Conservation (phyloP, 257 asterid species). For the Phtheirospermum japonicum region DNA sequence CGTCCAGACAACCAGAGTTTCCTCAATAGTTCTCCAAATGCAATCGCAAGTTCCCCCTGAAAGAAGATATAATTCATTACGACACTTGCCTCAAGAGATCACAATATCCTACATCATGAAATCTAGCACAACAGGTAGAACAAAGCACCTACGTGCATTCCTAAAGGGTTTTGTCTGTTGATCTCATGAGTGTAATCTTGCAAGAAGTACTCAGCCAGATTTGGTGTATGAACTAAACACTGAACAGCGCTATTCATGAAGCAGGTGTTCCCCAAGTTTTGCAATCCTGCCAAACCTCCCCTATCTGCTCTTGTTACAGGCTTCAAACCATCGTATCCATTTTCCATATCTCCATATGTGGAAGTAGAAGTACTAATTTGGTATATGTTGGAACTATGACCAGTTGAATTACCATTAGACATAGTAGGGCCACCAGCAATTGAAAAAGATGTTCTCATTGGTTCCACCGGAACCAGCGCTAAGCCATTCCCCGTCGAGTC, state of each 20-base stretch:
- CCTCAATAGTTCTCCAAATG: conserved; percentile 91
- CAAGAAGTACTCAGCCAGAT: conserved; percentile 76
- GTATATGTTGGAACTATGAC: conserved; percentile 47
- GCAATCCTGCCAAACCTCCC: conserved; percentile 92
- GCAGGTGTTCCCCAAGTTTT: conserved; percentile 96
- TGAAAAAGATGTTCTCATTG: conserved; percentile 64
- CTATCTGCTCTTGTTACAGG: conserved; percentile 50
- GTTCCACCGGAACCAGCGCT: conserved; percentile 83
- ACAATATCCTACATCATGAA: conserved; percentile 12
- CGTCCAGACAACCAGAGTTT: conserved; percentile 95
- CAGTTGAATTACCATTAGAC: conserved; percentile 70
- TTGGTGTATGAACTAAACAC: conserved; percentile 96
- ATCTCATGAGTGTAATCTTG: conserved; percentile 81
- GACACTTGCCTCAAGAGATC: conserved; percentile 19
- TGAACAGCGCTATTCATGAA: conserved; percentile 97
- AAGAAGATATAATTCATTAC: conserved; percentile 34
- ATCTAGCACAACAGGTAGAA: conserved; percentile 28
- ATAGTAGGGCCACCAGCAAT: conserved; percentile 91
- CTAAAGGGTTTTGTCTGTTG: conserved; percentile 80
- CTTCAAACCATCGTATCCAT: conserved; percentile 49
- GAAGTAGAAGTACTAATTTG: conserved; percentile 50
- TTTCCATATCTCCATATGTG: conserved; percentile 53
- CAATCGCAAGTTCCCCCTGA: conserved; percentile 97
- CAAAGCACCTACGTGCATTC: conserved; percentile 73
- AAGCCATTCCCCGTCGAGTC: conserved; percentile 86